Base-by-base conservation (phyloP, 1,284 basidiomycete genomes). In the Tilletia setariae region DNA sequence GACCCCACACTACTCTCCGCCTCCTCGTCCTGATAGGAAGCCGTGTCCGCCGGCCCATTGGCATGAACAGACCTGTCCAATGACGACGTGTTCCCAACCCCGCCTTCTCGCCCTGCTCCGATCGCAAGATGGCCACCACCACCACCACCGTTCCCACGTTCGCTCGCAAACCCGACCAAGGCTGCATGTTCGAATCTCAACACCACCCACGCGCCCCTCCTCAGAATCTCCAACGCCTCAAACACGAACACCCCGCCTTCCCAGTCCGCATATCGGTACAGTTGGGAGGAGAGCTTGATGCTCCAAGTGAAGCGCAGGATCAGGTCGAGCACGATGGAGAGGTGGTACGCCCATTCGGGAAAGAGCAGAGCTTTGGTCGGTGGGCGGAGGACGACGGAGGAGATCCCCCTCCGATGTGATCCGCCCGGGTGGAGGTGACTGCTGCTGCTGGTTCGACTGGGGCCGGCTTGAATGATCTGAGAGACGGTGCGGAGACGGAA, bases 121-220 rank as follows among this genome's bases (percentile, higher is more conserved):
- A 40, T 11, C 6, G 11, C 35, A 11, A 40, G 11, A 11, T 6
- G 11, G 46, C 4, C 46, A 49, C 46, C 46, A 49, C 46, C 46
- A 19, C 19, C 46, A 49, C 6, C 46, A 6, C 6, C 46, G 4
- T 16, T 3, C 46, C 19, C 46, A 6, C 46, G 7, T 3, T 19
- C 16, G 19, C 46, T 23, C 46, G 19, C 19, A 6, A 23, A 19
- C 46, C 21, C 19, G 19, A n/a, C 30, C 56, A 61, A 40, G 16
- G 56, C 56, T 19, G 56, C 56, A 61, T 61, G 56, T 65, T 99
- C 96, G 30, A 98, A 89, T 21, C 96, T 88, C 74, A 98, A 84
- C 83, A 97, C 95, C 9, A 96, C 91, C 96, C 96, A 99, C 84
- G 95, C 87, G 91, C 93, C 97, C 74, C 96, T 84, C 65, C 96